These are phyloP conservation scores for Xylaria sp. DNA, from an alignment of 2,329 filamentous ascomycete genomes.

Conservation along the genomic window DNA sequence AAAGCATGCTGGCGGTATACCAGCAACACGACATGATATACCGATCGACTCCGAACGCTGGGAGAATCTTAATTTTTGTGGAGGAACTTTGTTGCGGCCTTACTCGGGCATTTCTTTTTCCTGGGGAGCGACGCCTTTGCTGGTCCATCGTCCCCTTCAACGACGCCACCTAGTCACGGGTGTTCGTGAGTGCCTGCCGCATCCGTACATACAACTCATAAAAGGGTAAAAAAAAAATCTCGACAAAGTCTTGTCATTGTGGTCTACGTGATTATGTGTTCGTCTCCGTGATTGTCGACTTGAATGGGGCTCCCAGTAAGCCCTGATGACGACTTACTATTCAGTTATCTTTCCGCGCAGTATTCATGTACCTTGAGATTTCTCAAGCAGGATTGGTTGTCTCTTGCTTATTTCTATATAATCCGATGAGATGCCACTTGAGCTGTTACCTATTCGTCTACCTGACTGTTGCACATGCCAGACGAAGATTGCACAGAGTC, in stretches of 20 bases:
- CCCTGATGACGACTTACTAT: too few relatives aligned
- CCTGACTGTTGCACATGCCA: background rate
- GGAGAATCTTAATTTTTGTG: conserved; percentile 31
- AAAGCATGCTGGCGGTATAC: conserved; percentile 20
- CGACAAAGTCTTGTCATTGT: conserved; percentile 9
- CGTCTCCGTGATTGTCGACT: background rate
- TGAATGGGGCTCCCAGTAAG: too few relatives aligned
- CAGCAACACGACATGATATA: conserved; percentile 22
- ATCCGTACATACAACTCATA: conserved; percentile 26
- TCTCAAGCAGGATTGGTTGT: too few relatives aligned
- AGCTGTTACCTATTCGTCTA: too few relatives aligned
- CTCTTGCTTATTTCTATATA: too few relatives aligned
- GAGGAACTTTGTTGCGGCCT: conserved; percentile 29
- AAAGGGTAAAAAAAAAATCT: conserved; percentile 30
- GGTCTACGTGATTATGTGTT: too few relatives aligned
- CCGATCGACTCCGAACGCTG: conserved; percentile 13
- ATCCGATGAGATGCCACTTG: background rate
- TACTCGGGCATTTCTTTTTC: conserved; percentile 11
- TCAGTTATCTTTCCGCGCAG: too few relatives aligned
- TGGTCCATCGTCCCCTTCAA: conserved; percentile 20
- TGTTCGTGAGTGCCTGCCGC: conserved; percentile 19
- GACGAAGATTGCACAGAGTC: background rate
- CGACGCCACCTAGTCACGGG: conserved; percentile 8
- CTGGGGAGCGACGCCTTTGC: conserved; percentile 20
- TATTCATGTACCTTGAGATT: too few relatives aligned